Percentiles rank a stretch among this genome's conserved stretches.
These are phyloP conservation scores for Coemansia sp. DNA, from an alignment of 192 early-diverging fungal species.

Conservation along the genomic window DNA sequence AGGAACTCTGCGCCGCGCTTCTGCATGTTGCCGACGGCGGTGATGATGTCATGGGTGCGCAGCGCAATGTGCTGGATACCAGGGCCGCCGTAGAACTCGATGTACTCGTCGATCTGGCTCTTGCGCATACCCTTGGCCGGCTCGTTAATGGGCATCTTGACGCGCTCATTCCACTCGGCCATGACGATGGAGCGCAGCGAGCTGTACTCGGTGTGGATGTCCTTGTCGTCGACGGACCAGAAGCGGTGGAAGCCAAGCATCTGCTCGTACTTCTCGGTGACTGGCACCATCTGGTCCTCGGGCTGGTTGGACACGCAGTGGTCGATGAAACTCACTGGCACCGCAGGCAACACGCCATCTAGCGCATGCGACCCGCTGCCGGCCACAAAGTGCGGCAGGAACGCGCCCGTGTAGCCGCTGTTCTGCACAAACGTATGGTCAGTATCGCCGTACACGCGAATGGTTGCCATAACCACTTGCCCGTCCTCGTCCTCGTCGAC, in stretches of 20 bases:
- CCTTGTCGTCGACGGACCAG: slow-evolving; percentile 97
- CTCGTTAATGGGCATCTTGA: slow-evolving; percentile 99
- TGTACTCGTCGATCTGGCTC: slow-evolving; percentile 84
- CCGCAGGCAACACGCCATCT: slow-evolving; percentile 62
- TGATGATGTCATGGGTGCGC: slow-evolving; percentile 84
- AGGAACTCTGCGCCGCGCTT: slow-evolving; percentile 91
- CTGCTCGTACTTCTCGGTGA: slow-evolving; percentile 86
- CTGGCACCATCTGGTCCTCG: slow-evolving; percentile 81
- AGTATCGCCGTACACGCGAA: slow-evolving; percentile 91
- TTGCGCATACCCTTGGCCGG: slow-evolving; percentile 91
- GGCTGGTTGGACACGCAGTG: slow-evolving; percentile 97
- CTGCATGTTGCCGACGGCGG: slow-evolving; percentile 73
- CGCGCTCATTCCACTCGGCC: slow-evolving; percentile 83
- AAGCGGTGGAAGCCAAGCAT: slow-evolving; percentile 96
- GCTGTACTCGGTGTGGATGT: slow-evolving; percentile 94
- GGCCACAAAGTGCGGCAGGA: slow-evolving; percentile 76
- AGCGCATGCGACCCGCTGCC: slow-evolving; percentile 56
- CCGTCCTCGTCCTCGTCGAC: slow-evolving; percentile 84
- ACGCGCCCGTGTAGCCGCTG: slow-evolving; percentile 74
- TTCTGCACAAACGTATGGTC: slow-evolving; percentile 94
- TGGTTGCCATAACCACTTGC: slow-evolving; percentile 87
- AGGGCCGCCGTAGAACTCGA: slow-evolving; percentile 63
- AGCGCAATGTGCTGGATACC: slow-evolving; percentile 95
- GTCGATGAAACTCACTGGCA: slow-evolving; percentile 75
- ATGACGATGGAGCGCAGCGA: slow-evolving; percentile 93